Conservation (phyloP, 2,329 filamentous ascomycete species). For the Fusarium hainanense region DNA sequence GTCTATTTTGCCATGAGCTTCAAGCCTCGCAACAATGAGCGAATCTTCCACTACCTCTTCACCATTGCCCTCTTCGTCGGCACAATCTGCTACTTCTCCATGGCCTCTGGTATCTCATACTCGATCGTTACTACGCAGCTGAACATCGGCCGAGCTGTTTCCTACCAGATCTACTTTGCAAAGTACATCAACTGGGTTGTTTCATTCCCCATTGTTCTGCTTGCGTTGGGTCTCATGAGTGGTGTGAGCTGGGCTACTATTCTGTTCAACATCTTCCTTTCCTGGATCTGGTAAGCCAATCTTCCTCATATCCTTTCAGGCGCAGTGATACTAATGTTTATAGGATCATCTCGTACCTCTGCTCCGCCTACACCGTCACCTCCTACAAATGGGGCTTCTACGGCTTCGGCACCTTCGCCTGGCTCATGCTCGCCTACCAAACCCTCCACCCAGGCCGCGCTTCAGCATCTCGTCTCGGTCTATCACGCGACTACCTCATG, state of each 20-base stretch:
- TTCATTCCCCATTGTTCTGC: conserved; percentile 57
- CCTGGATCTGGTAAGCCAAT: conserved; percentile 59
- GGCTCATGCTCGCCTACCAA: conserved; percentile 57
- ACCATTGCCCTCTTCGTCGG: conserved; percentile 61
- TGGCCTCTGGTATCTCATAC: conserved; percentile 64
- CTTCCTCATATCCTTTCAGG: neutral
- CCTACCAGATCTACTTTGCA: conserved; percentile 65
- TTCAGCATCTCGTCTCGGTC: conserved; percentile 55
- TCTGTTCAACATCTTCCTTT: conserved; percentile 60
- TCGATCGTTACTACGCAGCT: conserved; percentile 51
- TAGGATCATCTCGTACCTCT: conserved; percentile 60
- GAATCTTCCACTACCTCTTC: conserved; percentile 68
- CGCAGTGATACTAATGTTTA: neutral
- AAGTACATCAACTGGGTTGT: conserved; percentile 68
- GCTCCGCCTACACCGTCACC: conserved; percentile 59
- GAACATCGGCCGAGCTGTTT: conserved; percentile 37
- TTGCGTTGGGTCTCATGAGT: conserved; percentile 62
- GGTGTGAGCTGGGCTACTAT: conserved; percentile 68
- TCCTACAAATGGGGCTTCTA: conserved; percentile 70
- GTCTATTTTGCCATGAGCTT: conserved; percentile 55
- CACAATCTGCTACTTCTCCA: conserved; percentile 62
- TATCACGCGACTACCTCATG: conserved; percentile 57
- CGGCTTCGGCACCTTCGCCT: conserved; percentile 62
- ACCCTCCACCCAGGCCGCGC: conserved; percentile 55
- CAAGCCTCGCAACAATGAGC: conserved; percentile 58